Evolutionary conservation across 164 flowering plant genomes (phyloP), one percentile per base, ranked within the genome.

Genomic region (Protea cynaroides): DNA sequence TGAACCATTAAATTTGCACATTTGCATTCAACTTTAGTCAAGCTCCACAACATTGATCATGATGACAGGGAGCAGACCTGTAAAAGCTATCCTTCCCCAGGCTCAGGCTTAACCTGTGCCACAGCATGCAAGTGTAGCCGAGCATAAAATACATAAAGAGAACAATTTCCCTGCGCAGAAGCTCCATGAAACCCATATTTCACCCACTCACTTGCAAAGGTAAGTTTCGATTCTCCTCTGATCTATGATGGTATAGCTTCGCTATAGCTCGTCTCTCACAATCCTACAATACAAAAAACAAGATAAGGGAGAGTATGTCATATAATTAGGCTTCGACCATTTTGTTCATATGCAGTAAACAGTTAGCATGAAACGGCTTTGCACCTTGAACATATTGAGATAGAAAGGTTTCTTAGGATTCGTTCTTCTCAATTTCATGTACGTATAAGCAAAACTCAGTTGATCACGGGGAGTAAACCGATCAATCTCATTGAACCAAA

Each of bases 381-480:
- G 38, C 61, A 91, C 98, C 98, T 88, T 94, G 83, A 94, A 94
- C 98, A 91, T 94, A 65, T 91, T 81, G 22, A 94, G 88, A 76
- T 83, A 75, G 65, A 94, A 86, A 17, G 86, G 80, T 74, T 86
- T 90, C 70, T 57, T 81, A 38, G 96, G 93, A 75, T 94, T 94
- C 76, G 71, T 84, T 82, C 79, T 82, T 67, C 83, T 86, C 76
- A 94, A 63, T 77, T 94, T 94, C 75, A 82, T 81, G 73, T 85
- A 88, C 44, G 96, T 85, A 61, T 87, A 91, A 25, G 93, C 97
- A 72, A 95, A 95, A 73, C 99, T 95, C 38, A 95, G 83, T 76
- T 95, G 98, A 78, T 95, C 99, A 43, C 99, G 90, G 24, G 98
- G 88, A 38, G 99, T 95, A 72, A 95, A 95, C 29, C 98, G 84